Conservation (phyloP, 2,329 filamentous ascomycete species). For the Xylariaceae sp. region DNA sequence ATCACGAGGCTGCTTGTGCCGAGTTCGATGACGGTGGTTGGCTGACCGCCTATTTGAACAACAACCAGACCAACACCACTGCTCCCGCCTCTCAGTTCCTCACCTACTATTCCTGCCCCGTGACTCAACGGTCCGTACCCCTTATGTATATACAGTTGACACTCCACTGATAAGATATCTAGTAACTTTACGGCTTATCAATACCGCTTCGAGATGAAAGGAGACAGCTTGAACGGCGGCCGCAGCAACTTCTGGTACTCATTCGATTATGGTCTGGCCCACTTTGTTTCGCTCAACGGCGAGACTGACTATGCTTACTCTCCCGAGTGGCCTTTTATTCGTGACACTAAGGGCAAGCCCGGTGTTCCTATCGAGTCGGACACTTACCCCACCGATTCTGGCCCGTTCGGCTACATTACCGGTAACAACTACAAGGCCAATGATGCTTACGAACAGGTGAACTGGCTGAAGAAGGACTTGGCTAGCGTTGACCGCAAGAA, state of each 20-base stretch:
- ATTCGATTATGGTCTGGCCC: background rate
- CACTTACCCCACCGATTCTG: background rate
- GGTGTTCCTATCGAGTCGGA: background rate
- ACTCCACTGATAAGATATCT: background rate
- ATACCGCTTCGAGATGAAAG: background rate
- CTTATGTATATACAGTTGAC: too few species aligned
- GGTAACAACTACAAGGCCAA: background rate
- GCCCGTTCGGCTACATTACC: background rate
- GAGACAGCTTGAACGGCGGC: background rate
- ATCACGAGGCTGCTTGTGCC: background rate
- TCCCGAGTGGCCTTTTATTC: background rate
- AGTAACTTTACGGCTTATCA: background rate
- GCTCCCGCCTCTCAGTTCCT: background rate
- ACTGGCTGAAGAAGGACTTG: background rate
- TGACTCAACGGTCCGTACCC: background rate
- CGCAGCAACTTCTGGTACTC: constrained; percentile 2
- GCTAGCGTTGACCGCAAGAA: background rate
- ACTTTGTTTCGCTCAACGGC: background rate
- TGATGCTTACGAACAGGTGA: background rate
- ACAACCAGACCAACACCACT: background rate
- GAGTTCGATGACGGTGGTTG: background rate
- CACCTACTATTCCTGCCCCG: background rate
- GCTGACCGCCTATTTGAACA: background rate
- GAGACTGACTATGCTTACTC: background rate
- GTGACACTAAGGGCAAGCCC: background rate